phyloP scores from a whole-genome alignment of 2,329 filamentous ascomycete species.

The Paradendryphiella salina region DNA sequence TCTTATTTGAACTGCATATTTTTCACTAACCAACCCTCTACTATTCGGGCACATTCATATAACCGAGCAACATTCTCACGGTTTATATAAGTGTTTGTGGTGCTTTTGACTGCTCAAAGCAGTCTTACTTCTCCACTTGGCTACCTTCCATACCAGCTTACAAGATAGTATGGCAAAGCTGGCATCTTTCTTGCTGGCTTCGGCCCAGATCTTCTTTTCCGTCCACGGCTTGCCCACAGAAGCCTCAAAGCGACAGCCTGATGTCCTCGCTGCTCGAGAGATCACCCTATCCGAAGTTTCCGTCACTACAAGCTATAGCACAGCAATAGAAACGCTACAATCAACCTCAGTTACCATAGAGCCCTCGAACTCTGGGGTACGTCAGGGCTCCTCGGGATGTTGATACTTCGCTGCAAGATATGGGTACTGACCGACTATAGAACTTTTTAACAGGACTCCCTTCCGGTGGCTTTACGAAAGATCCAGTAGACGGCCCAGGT shows the following conservation, averaged over 20 bases:
- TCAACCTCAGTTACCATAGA: conserved; percentile 30
- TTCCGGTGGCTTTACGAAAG: conserved; percentile 31
- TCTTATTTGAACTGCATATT: conserved; percentile 13
- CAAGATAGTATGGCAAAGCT: conserved; percentile 33
- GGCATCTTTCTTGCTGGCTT: conserved; percentile 29
- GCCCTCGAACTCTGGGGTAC: conserved; percentile 37
- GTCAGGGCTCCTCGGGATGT: not conserved
- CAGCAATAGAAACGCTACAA: conserved; percentile 34
- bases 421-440: conserved; percentile 22
- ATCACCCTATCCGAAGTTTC: conserved; percentile 28
- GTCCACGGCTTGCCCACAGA: conserved; percentile 31
- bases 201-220: conserved; percentile 26
- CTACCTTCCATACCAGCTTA: conserved; percentile 11
- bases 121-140: conserved; percentile 21
- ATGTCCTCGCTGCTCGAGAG: conserved; percentile 23
- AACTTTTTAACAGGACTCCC: conserved; percentile 40
- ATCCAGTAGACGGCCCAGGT: conserved; percentile 30
- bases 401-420: not conserved
- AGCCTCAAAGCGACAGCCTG: conserved; percentile 15
- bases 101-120: conserved; percentile 19
- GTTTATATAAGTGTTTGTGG: conserved; percentile 7
- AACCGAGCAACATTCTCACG: conserved; percentile 10
- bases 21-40: conserved; percentile 25
- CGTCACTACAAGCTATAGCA: conserved; percentile 41
- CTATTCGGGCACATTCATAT: conserved; percentile 39